Conservation (phyloP, 257 asterid species). For the Capsicum baccatum region DNA sequence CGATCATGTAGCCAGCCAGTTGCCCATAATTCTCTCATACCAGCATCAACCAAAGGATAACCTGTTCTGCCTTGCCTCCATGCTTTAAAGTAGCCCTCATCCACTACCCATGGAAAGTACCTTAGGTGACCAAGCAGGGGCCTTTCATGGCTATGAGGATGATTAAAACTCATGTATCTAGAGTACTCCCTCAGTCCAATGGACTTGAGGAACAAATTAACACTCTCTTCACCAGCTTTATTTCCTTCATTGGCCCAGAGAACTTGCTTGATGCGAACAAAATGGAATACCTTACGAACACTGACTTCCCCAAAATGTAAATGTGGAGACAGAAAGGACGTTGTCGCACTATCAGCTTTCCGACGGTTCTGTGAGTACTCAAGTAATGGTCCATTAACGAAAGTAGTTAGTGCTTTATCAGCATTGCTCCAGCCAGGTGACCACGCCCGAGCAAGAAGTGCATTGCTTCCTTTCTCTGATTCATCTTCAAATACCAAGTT, state of each 20-base stretch:
- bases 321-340: slow-evolving; percentile 93
- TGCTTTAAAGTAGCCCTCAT: slow-evolving; percentile 82
- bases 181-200: slow-evolving; percentile 94
- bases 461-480: slow-evolving; percentile 86
- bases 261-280: slow-evolving; percentile 84
- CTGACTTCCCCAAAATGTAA: slow-evolving; percentile 91
- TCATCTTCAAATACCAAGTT: slow-evolving; percentile 81
- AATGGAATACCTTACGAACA: slow-evolving; percentile 86
- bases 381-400: slow-evolving; percentile 75
- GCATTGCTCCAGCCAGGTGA: slow-evolving; percentile 98
- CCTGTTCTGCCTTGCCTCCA: slow-evolving; percentile 98
- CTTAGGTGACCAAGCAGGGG: slow-evolving; percentile 82
- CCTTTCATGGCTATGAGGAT: slow-evolving; percentile 92
- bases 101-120: slow-evolving; percentile 88
- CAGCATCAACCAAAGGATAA: slow-evolving; percentile 94
- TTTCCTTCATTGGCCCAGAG: slow-evolving; percentile 91
- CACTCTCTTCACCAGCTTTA: slow-evolving; percentile 88
- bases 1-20: slow-evolving; percentile 95
- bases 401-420: slow-evolving; percentile 76
- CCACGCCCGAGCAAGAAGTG: slow-evolving; percentile 94
- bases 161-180: slow-evolving; percentile 88
- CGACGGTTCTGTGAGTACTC: slow-evolving; percentile 88
- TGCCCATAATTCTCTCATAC: slow-evolving; percentile 98
- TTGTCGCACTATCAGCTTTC: slow-evolving; percentile 92
- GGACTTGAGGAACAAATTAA: slow-evolving; percentile 84